Evolutionary conservation across 2,329 filamentous ascomycete species (phyloP).

Genomic region (Paecilomyces niveus): DNA sequence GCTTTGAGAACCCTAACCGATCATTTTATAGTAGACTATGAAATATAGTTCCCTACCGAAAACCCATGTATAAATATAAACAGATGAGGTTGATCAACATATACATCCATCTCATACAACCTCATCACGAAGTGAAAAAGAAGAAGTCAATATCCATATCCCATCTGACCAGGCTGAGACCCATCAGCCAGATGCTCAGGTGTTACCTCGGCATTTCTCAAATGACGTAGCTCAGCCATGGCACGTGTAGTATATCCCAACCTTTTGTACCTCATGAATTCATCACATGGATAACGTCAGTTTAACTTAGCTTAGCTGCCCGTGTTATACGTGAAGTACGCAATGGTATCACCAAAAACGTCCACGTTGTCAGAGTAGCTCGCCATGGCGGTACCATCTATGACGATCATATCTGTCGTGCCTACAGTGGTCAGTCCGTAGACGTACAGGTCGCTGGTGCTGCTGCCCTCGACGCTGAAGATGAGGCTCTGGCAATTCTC

Average conservation of each 20-base stretch:
- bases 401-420: conserved; percentile 39
- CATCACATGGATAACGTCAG: neutral
- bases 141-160: neutral
- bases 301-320: neutral
- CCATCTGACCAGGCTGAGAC: too few relatives aligned
- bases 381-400: conserved; percentile 38
- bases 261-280: neutral
- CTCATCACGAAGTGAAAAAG: neutral
- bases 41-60: neutral
- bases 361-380: conserved; percentile 41
- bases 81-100: neutral
- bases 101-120: neutral
- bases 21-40: too few relatives aligned
- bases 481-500: conserved; percentile 45
- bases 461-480: conserved; percentile 38
- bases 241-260: neutral
- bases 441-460: conserved; percentile 25
- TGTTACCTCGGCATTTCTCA: neutral
- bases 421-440: conserved; percentile 46
- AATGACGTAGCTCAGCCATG: neutral
- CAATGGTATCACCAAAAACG: conserved; percentile 38
- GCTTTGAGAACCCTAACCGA: too few relatives aligned
- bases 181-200: too few relatives aligned
- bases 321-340: conserved; percentile 27
- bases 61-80: neutral